These are phyloP conservation scores for Aschersonia sp. DNA, from an alignment of 2,329 filamentous ascomycete genomes.

Conservation along the genomic window DNA sequence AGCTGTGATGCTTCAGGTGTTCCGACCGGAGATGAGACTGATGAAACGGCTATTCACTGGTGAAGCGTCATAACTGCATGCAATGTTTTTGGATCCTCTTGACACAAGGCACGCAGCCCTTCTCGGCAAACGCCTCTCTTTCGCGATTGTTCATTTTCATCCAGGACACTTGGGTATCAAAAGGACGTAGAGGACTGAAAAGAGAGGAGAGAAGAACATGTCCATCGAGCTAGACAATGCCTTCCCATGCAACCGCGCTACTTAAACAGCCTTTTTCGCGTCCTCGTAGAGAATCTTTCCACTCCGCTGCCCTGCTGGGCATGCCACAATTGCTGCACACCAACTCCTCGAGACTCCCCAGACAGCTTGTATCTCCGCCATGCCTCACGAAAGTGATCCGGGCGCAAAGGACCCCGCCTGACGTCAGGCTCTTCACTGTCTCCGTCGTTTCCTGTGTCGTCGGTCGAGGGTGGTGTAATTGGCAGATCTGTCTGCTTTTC, in stretches of 20 bases:
- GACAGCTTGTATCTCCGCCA: constrained; percentile 51
- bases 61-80: too few relatives aligned
- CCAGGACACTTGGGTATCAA: too few relatives aligned
- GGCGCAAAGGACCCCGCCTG: constrained; percentile 45
- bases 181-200: too few relatives aligned
- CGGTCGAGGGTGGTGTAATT: constrained; percentile 22
- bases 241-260: constrained; percentile 8
- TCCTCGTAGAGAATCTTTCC: constrained; percentile 42
- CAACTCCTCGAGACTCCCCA: constrained; percentile 48
- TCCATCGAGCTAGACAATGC: too few relatives aligned
- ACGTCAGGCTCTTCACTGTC: constrained; percentile 11
- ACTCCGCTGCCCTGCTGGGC: constrained; percentile 43
- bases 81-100: too few relatives aligned
- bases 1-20: too few relatives aligned
- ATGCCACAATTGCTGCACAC: constrained; percentile 46
- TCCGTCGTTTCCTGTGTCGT: constrained; percentile 17
- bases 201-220: too few relatives aligned
- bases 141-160: too few relatives aligned
- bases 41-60: too few relatives aligned
- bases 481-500: constrained; percentile 43
- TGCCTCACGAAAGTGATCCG: constrained; percentile 64
- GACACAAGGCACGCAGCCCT: too few relatives aligned
- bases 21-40: too few relatives aligned
- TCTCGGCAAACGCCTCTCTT: too few relatives aligned
- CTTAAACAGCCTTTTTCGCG: constrained; percentile 38